Conservation (phyloP, 2,329 filamentous ascomycete genomes). For the Torrubiellomyces zombiae region DNA sequence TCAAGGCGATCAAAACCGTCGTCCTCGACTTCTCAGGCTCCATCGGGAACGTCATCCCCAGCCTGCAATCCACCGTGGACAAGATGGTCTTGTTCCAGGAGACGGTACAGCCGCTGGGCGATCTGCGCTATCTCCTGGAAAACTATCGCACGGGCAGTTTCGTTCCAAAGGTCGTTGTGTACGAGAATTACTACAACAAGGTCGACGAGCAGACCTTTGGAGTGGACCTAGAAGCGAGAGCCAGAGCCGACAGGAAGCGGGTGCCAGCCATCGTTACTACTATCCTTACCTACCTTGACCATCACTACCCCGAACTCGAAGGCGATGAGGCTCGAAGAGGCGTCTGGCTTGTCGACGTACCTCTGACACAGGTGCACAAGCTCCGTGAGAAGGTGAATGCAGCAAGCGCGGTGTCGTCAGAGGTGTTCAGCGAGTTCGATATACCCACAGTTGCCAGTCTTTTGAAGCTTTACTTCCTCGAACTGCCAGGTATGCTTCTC, state of each 20-base stretch:
- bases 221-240: constrained; percentile 90
- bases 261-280: constrained; percentile 87
- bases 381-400: constrained; percentile 73
- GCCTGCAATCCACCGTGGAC: constrained; percentile 86
- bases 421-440: constrained; percentile 74
- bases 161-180: constrained; percentile 74
- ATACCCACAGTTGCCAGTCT: constrained; percentile 86
- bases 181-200: constrained; percentile 98
- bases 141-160: constrained; percentile 94
- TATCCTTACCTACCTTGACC: constrained; percentile 85
- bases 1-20: constrained; percentile 97
- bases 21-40: constrained; percentile 94
- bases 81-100: constrained; percentile 99
- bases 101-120: constrained; percentile 83
- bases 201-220: constrained; percentile 97
- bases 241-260: constrained; percentile 84
- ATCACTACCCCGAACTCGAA: constrained; percentile 93
- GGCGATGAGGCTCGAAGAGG: constrained; percentile 82
- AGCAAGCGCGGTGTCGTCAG: constrained; percentile 60
- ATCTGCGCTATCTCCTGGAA: constrained; percentile 85
- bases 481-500: constrained; percentile 67
- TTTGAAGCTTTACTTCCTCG: constrained; percentile 84
- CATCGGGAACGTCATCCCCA: constrained; percentile 94
- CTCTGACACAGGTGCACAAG: constrained; percentile 68
- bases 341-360: constrained; percentile 91